Conservation (phyloP, 371 early-diverging fungal genomes). For the Mortierella polycephala region DNA sequence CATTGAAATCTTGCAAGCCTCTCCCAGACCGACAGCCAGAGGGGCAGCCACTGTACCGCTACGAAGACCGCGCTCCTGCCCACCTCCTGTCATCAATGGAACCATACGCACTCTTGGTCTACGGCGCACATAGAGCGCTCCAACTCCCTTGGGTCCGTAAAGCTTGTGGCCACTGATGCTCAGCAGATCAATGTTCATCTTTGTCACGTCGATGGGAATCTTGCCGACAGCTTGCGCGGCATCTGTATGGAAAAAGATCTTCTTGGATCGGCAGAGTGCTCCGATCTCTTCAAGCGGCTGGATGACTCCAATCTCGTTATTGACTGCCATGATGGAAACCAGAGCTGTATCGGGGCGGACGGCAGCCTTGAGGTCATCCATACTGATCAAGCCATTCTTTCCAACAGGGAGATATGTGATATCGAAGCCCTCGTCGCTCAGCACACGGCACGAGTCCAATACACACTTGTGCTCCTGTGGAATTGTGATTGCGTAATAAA, state of each 20-base stretch:
- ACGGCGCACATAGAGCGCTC: conserved; percentile 97
- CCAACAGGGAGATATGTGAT: conserved; percentile 98
- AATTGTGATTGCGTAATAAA: neutral
- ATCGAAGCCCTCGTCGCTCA: conserved; percentile 98
- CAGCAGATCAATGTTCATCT: conserved; percentile 97
- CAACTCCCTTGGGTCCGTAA: conserved; percentile 99
- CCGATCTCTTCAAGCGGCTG: conserved; percentile 98
- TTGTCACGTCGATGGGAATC: conserved; percentile 96
- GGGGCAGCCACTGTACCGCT: conserved; percentile 99
- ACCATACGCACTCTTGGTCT: conserved; percentile 96
- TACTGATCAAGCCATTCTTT: conserved; percentile 85
- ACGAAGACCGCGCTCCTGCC: conserved; percentile 98
- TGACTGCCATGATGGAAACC: conserved; percentile 98
- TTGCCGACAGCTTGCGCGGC: conserved; percentile 99
- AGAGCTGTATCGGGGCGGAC: conserved; percentile 95
- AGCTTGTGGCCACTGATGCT: conserved; percentile 99
- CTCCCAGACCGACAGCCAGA: conserved; percentile 96
- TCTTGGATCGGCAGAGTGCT: conserved; percentile 84
- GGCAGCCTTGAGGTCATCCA: conserved; percentile 82
- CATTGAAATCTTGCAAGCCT: conserved; percentile 90
- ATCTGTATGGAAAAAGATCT: conserved; percentile 98
- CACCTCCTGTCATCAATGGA: conserved; percentile 97
- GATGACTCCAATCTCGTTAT: conserved; percentile 99
- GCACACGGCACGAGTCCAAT: conserved; percentile 97
- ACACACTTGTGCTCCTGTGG: conserved; percentile 99